phyloP scores from a whole-genome alignment of 345 rosid genomes.

The Corchorus capsularis region DNA sequence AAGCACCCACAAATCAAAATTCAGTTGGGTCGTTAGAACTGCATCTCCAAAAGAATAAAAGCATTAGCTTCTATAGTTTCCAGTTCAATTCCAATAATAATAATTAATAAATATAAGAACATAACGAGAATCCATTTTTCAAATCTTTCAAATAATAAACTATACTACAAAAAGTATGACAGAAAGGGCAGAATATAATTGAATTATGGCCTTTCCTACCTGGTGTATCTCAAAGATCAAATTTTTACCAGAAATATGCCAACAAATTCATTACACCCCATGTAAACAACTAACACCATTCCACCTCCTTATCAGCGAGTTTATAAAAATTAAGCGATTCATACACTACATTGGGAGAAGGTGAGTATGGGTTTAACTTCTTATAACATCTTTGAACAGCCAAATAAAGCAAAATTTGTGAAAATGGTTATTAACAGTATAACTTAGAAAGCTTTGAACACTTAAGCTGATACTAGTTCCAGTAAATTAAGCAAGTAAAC shows the following conservation, averaged over 20 bases:
- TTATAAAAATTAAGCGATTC: neutral
- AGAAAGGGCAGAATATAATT: too few species aligned
- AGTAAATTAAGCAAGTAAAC: too few species aligned
- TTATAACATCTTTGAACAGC: too few species aligned
- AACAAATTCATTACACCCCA: neutral
- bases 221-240: neutral
- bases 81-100: neutral
- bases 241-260: neutral
- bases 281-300: too few species aligned
- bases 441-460: too few species aligned
- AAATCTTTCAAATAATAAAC: too few species aligned
- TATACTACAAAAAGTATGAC: constrained; percentile 1
- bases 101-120: too few species aligned
- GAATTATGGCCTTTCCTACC: neutral
- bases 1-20: neutral
- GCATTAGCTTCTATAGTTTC: constrained; percentile 5
- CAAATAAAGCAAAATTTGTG: too few species aligned
- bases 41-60: constrained; percentile 17
- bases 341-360: neutral
- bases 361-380: too few species aligned
- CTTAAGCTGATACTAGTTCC: too few species aligned
- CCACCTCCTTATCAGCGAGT: neutral
- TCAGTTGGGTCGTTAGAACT: constrained; percentile 16
- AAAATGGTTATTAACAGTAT: neutral
- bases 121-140: too few species aligned